Base-by-base conservation (phyloP, 2,329 filamentous ascomycete species). In the Allantophomopsis lycopodina region DNA sequence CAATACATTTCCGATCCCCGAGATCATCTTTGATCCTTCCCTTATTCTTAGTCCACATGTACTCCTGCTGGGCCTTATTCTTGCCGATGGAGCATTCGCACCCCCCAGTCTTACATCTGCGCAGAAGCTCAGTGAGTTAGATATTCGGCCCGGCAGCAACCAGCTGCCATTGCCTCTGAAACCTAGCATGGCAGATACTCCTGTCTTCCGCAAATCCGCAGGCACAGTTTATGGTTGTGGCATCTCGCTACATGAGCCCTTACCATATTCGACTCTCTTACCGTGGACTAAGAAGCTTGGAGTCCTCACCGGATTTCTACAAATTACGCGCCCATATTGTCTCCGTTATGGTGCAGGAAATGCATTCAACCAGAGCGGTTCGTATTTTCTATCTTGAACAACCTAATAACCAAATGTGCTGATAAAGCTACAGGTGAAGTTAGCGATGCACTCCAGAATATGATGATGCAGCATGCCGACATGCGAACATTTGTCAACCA, bases 1-100 rank as follows among this genome's bases (percentile, higher is more conserved):
- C 23, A 57, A 59, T 40, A 55, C 40, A 6, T 61, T 61, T 36
- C 44, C 44, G 2, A 44, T 63, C 23, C 55, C 52, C 6, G 48
- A 62, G 44, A 57, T 56, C 34, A 53, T 64, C 33, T 60, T 55
- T 49, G 43, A 60, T 43, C 50, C 42, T 2, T 59, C 48, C 6
- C 47, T 64, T 12, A 46, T 60, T 8, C 52, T 63, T 15, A 63
- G 54, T 44, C 51, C 47, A 5, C 46, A 63, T 44, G 39, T 57
- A 13, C 56, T 53, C 38, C 49, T 62, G 28, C 41, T 60, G 8
- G 48, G 52, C 16, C 51, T 55, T 33, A 43, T 54, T 30, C 53
- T 56, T 44, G 39, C 44, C 14, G 40, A 55, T 38, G 37, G 42
- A 36, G 48, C 47, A 1, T 56, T 55, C 37, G 14, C 40, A 5